Evolutionary conservation across 2,329 filamentous ascomycete species (phyloP), one percentile per base, ranked within the genome.

Genomic region (Falciphora oryzae): DNA sequence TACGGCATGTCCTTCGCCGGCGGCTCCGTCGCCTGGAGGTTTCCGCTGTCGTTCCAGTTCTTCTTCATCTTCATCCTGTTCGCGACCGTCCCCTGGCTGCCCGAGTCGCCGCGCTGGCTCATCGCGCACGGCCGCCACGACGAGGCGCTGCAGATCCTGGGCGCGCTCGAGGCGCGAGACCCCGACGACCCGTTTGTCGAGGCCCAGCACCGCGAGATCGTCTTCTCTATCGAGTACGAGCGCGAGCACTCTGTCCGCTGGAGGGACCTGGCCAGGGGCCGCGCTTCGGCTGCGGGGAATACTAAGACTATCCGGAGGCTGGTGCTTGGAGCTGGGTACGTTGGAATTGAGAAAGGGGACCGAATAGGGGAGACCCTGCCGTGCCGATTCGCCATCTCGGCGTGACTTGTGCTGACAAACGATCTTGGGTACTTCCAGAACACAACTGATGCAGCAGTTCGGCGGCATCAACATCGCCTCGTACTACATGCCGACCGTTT

Each of bases 161-260:
- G 70, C 22, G 67, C 70, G 38, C 68, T 74, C 29, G 65, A 73
- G 18, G 68, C 66, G 29, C 14, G 14, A 27, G 61, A 95, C 75
- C 0, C 92, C 92, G 59, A 96, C 85, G 0, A 96, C 92, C 28
- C 92, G 80, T 83, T 96, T 89, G 0, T 92, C 92, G 81, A 96
- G 89, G 74, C 92, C 96, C 67, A 96, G 78, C 32, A 61, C 25
- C 59, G 68, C 50, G 73, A 74, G 38, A 76, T 77, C 61, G 70
- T 73, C 64, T 71, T 69, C 67, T 69, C 73, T 3, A 70, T 76
- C 13, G 65, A 71, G 13, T 71, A 71, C 56, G 74, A 75, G 63
- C 68, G 69, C 28, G 69, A 83, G 28, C 79, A 85, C 66, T 73
- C 78, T 3, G 75, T 84, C 1, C 73, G 76, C 0, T 84, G 83